Percentiles rank a stretch among this genome's conserved stretches.
Conservation (phyloP, 176 grass and related monocot genomes). For the Oryza brachyantha region DNA sequence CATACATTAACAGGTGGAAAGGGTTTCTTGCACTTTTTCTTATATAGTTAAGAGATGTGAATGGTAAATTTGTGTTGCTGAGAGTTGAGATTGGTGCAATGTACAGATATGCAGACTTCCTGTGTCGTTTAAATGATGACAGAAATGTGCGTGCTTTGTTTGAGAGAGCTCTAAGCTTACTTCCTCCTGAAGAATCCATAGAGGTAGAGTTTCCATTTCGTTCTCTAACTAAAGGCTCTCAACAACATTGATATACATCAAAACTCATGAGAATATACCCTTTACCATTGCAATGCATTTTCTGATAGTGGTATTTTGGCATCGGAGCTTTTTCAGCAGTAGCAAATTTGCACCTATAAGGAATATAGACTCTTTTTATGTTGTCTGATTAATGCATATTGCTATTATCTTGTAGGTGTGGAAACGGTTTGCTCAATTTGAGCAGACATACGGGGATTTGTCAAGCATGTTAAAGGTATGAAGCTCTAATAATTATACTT, state of each 20-base stretch:
- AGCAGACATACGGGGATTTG: constrained; percentile 84
- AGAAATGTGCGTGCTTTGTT: constrained; percentile 98
- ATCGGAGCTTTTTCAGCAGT: background rate
- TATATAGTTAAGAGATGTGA: constrained; percentile 12
- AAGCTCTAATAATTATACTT: background rate
- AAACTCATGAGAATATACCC: background rate
- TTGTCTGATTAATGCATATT: constrained; percentile 36
- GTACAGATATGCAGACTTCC: constrained; percentile 86
- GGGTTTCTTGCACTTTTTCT: background rate
- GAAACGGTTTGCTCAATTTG: constrained; percentile 83
- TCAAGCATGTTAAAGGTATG: constrained; percentile 93
- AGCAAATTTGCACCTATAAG: background rate
- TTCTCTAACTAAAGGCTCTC: background rate
- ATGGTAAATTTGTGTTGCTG: constrained; percentile 1
- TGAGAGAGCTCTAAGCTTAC: constrained; percentile 89
- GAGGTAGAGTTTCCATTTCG: constrained; percentile 63
- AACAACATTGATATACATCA: background rate
- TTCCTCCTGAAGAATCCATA: constrained; percentile 77
- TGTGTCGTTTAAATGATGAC: constrained; percentile 94
- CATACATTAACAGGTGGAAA: constrained; percentile 20
- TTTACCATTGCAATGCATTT: constrained; percentile 21
- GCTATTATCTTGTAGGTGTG: constrained; percentile 64
- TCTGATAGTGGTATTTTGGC: background rate
- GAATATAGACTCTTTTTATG: constrained; percentile 18
- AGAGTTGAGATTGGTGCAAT: constrained; percentile 33